Evolutionary conservation across 2,329 filamentous ascomycete species (phyloP).

Genomic region (Xylariaceae sp.): DNA sequence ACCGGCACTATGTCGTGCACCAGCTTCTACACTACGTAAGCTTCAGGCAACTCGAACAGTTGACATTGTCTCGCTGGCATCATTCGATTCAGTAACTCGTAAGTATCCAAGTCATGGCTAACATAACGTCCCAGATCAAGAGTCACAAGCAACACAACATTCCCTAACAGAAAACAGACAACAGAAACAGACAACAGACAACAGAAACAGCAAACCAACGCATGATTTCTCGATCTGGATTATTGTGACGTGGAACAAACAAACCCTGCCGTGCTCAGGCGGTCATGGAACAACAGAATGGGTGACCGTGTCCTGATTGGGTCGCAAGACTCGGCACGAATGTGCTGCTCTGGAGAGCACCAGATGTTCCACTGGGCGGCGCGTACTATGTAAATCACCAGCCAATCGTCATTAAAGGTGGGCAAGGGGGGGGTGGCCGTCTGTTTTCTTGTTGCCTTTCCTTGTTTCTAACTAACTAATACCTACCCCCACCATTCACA

Average conservation of each 20-base stretch:
- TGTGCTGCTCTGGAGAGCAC: conserved; percentile 32
- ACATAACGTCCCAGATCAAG: neutral
- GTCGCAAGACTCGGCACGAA: conserved; percentile 24
- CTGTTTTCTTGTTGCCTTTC: neutral
- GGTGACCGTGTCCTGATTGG: conserved; percentile 36
- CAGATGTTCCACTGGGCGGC: conserved; percentile 36
- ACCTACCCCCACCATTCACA: neutral
- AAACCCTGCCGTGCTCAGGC: conserved; percentile 36
- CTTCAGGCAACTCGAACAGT: neutral
- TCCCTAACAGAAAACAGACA: neutral
- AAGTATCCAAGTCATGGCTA: neutral
- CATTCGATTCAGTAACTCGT: neutral
- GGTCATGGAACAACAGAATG: conserved; percentile 16
- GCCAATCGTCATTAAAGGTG: conserved; percentile 11
- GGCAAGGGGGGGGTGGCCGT: neutral
- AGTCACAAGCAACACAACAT: neutral
- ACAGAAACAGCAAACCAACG: neutral
- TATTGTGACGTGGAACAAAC: conserved; percentile 33
- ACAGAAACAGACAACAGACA: too few relatives aligned
- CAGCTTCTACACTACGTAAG: neutral
- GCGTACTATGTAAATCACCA: conserved; percentile 33
- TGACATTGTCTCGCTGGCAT: neutral
- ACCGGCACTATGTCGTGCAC: neutral
- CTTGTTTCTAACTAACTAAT: neutral
- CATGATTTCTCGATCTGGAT: conserved; percentile 20